Evolutionary conservation across 2,329 filamentous ascomycete species (phyloP), one percentile per base, ranked within the genome.

Genomic region (Xylariaceae sp.): DNA sequence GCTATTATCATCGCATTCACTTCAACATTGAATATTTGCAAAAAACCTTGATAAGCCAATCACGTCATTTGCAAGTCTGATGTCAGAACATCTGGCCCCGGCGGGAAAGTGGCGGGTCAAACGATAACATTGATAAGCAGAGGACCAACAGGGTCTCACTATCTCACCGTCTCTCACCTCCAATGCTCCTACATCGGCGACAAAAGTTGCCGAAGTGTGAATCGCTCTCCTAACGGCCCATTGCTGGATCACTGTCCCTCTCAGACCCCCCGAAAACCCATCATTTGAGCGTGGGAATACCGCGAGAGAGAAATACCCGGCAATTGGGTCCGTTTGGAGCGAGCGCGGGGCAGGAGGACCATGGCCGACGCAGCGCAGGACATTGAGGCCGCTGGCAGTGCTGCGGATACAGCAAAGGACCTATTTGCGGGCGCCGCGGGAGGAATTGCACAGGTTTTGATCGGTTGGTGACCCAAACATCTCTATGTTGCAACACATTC

Each of bases 361-460:
- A 69, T 69, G 67, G 65, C 62, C 43, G 67, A 66, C 56, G 65
- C 63, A 47, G 63, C 58, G 19, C 63, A 67, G 52, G 66, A 68
- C 36, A 38, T 67, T 48, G 61, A 64, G 22, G 57, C 58, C 51
- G 63, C 64, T 47, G 68, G 65, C 55, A 69, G 71, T 50, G 73
- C 71, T 19, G 60, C 78, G 62, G 83, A 87, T 67, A 88, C 88
- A 45, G 76, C 86, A 64, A 99, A 97, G 78, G 94, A 99, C 73
- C 77, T 99, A 53, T 88, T 93, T 67, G 84, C 94, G 11, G 94
- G 94, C 36, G 94, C 94, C 54, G 88, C 87, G 7, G 94, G 94
- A 58, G 94, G 94, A 63, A 80, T 97, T 63, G 93, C 94, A 16
- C 94, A 99, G 73, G 94, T 99, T 41, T 75, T 99, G 57, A 81